These are phyloP conservation scores for Castanospermum australe DNA, from an alignment of 306 rosid genomes.

Conservation along the genomic window DNA sequence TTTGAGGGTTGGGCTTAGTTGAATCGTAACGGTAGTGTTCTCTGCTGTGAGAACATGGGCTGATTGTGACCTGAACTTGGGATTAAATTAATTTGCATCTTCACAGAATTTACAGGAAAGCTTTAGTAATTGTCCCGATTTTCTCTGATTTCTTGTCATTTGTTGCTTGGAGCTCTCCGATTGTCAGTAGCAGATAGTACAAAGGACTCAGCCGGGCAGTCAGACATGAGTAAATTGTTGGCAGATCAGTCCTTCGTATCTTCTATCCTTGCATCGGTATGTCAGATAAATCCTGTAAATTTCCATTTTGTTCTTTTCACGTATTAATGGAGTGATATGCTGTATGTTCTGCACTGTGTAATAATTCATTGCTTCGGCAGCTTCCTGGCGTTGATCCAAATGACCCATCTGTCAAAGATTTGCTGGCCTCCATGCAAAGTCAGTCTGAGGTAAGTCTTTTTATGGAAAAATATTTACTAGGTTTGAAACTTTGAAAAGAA, in stretches of 20 bases:
- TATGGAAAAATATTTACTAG: slow-evolving; percentile 1
- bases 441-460: slow-evolving; percentile 67
- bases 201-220: slow-evolving; percentile 64
- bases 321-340: slow-evolving; percentile 16
- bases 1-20: background rate
- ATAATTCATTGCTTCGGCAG: slow-evolving; percentile 51
- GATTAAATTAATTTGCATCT: background rate
- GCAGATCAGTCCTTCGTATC: slow-evolving; percentile 96
- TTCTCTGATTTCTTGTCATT: slow-evolving; percentile 10
- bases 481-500: background rate
- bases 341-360: background rate
- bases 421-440: slow-evolving; percentile 95
- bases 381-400: slow-evolving; percentile 99
- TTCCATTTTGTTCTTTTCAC: background rate
- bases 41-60: background rate
- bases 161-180: slow-evolving; percentile 73
- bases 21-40: background rate
- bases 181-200: slow-evolving; percentile 73
- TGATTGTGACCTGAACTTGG: background rate
- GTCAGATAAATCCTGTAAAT: slow-evolving; percentile 24
- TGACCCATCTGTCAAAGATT: slow-evolving; percentile 93
- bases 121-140: background rate
- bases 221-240: slow-evolving; percentile 83
- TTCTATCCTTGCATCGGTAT: slow-evolving; percentile 87
- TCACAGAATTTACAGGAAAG: background rate